phyloP scores from a whole-genome alignment of 495 filamentous ascomycete species.

The Hypoxylon fragiforme region DNA sequence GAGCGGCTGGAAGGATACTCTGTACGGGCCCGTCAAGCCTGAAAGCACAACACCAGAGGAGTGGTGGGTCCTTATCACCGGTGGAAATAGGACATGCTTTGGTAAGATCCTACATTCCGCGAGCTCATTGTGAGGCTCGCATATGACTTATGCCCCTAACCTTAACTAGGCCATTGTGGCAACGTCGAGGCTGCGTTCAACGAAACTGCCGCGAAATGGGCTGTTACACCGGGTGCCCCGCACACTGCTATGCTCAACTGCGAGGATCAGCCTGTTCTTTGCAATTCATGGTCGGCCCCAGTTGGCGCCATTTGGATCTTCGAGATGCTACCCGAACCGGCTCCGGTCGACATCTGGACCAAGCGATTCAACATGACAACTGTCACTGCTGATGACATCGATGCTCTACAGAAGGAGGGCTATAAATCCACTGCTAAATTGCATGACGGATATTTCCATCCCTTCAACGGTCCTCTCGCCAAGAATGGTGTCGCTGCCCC shows the following conservation, averaged over 20 bases:
- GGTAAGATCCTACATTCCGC: constrained; percentile 53
- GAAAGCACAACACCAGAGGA: constrained; percentile 63
- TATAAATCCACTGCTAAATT: constrained; percentile 56
- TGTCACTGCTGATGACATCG: constrained; percentile 63
- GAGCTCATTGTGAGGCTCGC: constrained; percentile 58
- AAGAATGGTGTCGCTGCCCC: constrained; percentile 65
- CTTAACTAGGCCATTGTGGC: constrained; percentile 49
- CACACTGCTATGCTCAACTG: constrained; percentile 77
- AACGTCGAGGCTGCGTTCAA: constrained; percentile 53
- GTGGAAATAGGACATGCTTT: constrained; percentile 87
- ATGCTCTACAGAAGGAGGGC: constrained; percentile 65
- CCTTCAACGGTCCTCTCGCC: constrained; percentile 73
- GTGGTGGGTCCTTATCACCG: constrained; percentile 80
- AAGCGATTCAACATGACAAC: constrained; percentile 67
- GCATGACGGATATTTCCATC: constrained; percentile 79
- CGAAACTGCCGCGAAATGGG: constrained; percentile 69
- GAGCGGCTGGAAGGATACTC: constrained; percentile 68
- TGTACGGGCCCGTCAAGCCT: constrained; percentile 64
- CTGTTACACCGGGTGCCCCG: constrained; percentile 66
- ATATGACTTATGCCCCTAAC: constrained; percentile 37
- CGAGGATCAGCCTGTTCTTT: constrained; percentile 76
- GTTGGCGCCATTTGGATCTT: constrained; percentile 74
- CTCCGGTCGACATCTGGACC: constrained; percentile 64
- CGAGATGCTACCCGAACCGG: constrained; percentile 56
- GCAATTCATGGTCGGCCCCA: constrained; percentile 76